Evolutionary conservation across 2,329 filamentous ascomycete genomes (phyloP), one percentile per base, ranked within the genome.

Genomic region (Metarhizium brunneum): DNA sequence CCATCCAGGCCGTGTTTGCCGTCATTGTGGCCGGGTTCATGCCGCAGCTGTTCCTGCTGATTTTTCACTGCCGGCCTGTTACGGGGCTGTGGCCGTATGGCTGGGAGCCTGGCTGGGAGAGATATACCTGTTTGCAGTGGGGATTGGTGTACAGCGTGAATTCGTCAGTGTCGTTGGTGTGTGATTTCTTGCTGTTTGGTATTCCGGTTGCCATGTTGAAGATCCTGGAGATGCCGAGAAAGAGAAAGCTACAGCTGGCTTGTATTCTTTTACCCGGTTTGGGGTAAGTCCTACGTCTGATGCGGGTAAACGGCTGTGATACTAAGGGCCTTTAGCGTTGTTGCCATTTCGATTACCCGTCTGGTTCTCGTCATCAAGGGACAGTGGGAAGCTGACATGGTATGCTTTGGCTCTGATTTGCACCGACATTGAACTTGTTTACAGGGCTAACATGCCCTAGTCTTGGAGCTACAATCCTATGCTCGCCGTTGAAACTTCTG

Each of bases 391-490:
- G 55, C 66, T 2, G 77, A 80, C 60, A 68, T 69, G 54, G 54
- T 56, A 53, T 10, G 54, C 14, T 30, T 16, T 18, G 6, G 6
- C n/a, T 43, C 18, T 16, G 38, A 25, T 25, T 25, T 25, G 25
- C 25, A 25, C 25, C 25, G 25, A 25, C 25, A 25, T 25, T 25
- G 25, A 25, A 25, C 25, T 25, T 25, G 25, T 25, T 25, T 25
- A 25, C 25, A 25, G 25, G 25, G 25, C 25, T 25, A 25, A 25
- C 14, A 11, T 20, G 42, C 25, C 7, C 6, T 47, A 56, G 64
- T 78, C 76, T 16, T 80, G 78, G 77, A 68, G 69, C 29, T 80
- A 80, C 61, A 73, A 77, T 53, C 73, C 76, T 0, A 72, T 79
- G 67, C 64, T 80, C 4, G 74, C 67, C 3, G 71, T 79, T 4